Evolutionary conservation across 352 stramenopile species (phyloP).

Genomic region (Nothophytophthora sp.): DNA sequence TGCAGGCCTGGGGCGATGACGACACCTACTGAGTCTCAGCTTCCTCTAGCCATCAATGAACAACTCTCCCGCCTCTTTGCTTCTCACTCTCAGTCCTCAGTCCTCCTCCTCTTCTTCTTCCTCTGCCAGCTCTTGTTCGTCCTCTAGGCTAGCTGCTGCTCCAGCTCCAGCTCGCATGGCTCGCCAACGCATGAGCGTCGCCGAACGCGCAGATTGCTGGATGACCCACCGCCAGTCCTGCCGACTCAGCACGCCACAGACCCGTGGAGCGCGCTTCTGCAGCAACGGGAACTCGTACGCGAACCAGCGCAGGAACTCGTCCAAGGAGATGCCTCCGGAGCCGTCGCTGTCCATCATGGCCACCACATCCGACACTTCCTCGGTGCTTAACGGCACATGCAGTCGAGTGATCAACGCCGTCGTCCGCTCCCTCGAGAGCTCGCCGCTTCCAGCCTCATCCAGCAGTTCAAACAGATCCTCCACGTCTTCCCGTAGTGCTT

Average conservation of each 20-base stretch:
- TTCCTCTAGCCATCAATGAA: background rate
- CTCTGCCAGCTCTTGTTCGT: background rate
- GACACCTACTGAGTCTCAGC: slow-evolving; percentile 10
- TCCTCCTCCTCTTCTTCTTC: background rate
- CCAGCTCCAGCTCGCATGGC: slow-evolving; percentile 30
- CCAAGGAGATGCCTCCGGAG: slow-evolving; percentile 64
- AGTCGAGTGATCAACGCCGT: slow-evolving; percentile 53
- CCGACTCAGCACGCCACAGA: slow-evolving; percentile 57
- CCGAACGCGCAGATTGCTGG: slow-evolving; percentile 49
- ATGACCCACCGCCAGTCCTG: slow-evolving; percentile 68
- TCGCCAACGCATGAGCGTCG: slow-evolving; percentile 50
- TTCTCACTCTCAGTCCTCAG: background rate
- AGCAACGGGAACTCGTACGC: slow-evolving; percentile 56
- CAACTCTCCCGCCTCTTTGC: background rate
- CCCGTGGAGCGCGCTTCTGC: slow-evolving; percentile 40
- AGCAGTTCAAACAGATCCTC: slow-evolving; percentile 75
- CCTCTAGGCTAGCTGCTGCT: slow-evolving; percentile 5
- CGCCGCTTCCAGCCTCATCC: slow-evolving; percentile 47
- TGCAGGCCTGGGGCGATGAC: slow-evolving; percentile 73
- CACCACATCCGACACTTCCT: slow-evolving; percentile 66
- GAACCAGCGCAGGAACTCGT: slow-evolving; percentile 73
- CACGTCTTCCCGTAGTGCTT: slow-evolving; percentile 53
- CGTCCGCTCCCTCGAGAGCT: slow-evolving; percentile 48
- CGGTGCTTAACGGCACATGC: slow-evolving; percentile 52
- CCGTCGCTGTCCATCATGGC: slow-evolving; percentile 83